phyloP scores from a whole-genome alignment of 495 filamentous ascomycete species.

The Halenospora varia region DNA sequence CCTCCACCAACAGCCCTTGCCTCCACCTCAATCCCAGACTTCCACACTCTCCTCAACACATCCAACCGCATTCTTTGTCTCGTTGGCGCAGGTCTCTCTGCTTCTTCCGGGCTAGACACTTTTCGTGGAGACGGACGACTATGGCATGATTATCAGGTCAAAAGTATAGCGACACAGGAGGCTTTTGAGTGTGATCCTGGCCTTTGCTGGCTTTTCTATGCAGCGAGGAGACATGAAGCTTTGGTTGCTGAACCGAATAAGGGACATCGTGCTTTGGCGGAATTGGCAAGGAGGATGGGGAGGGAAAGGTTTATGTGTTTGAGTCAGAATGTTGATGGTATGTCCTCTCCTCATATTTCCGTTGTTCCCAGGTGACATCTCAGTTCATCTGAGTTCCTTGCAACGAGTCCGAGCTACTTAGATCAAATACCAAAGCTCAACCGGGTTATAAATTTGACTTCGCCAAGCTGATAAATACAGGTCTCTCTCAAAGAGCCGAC shows the following conservation, averaged over 20 bases:
- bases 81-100: constrained; percentile 78
- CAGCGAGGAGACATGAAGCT: constrained; percentile 74
- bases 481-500: neutral
- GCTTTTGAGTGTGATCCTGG: constrained; percentile 41
- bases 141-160: constrained; percentile 65
- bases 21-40: too few species aligned
- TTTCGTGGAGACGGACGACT: constrained; percentile 71
- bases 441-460: neutral
- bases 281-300: constrained; percentile 34
- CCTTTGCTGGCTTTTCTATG: constrained; percentile 86
- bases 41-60: too few species aligned
- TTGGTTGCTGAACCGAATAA: constrained; percentile 65
- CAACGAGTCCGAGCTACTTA: too few species aligned
- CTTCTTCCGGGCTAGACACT: constrained; percentile 69
- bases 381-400: neutral
- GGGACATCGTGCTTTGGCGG: constrained; percentile 73
- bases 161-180: constrained; percentile 50
- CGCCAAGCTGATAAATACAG: neutral
- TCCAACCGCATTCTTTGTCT: constrained; percentile 73
- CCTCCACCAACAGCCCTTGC: too few species aligned
- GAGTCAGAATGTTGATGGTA: neutral
- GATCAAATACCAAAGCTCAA: too few species aligned
- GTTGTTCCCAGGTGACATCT: neutral
- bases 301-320: neutral
- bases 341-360: too few species aligned